phyloP scores from a whole-genome alignment of 345 rosid genomes.

The Lepidium sativum region DNA sequence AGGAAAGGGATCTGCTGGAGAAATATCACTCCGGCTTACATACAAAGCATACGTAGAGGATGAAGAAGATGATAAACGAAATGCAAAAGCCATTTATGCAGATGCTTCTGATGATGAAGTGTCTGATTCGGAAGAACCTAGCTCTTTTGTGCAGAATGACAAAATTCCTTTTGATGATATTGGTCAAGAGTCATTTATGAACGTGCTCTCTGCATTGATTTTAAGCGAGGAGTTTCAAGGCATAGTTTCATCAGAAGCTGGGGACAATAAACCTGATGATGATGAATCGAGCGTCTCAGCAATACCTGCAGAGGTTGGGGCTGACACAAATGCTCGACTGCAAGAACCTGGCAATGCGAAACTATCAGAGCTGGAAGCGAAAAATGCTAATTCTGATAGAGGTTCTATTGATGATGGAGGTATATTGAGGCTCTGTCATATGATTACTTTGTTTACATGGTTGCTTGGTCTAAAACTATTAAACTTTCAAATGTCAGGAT shows the following conservation, averaged over 20 bases:
- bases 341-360: conserved; percentile 27
- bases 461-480: conserved; percentile 10
- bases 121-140: conserved; percentile 61
- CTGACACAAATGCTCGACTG: conserved; percentile 28
- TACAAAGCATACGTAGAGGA: conserved; percentile 97
- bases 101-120: conserved; percentile 72
- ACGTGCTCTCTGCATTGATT: conserved; percentile 83
- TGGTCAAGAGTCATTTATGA: conserved; percentile 86
- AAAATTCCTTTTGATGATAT: conserved; percentile 32
- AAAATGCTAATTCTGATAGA: conserved; percentile 8
- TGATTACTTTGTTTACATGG: neutral
- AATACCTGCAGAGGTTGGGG: conserved; percentile 28
- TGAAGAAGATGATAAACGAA: conserved; percentile 73
- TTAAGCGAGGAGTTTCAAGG: conserved; percentile 96
- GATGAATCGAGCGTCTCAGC: conserved; percentile 32
- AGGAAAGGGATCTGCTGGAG: conserved; percentile 70
- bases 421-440: neutral
- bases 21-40: conserved; percentile 78
- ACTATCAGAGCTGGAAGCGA: conserved; percentile 4
- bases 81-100: conserved; percentile 33
- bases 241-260: conserved; percentile 87
- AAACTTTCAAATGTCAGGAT: conserved; percentile 44
- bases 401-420: conserved; percentile 26
- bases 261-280: conserved; percentile 38
- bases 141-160: conserved; percentile 22